Base-by-base conservation (phyloP, 208 protist species). In the Leptomonas pyrrhocoris region DNA sequence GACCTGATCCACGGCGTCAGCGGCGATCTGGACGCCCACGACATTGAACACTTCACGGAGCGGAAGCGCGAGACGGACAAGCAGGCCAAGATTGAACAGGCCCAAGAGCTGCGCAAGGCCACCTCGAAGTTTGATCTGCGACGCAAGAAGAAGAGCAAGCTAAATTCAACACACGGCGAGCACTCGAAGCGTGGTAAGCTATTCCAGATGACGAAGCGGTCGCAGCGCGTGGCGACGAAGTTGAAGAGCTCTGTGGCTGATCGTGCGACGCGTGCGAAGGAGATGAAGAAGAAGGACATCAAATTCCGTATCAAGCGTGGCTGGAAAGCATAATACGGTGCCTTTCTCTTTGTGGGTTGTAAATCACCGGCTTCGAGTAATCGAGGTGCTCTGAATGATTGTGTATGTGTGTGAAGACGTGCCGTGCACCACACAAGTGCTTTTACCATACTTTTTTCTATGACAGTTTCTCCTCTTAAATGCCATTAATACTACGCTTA, bases 211-310 rank as follows among this genome's bases (percentile, higher is more conserved):
- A 94, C 93, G 43, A 95, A 95, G 79, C 84, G 93, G 1, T 95
- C 89, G 31, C 82, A 80, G 31, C 88, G 93, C 38, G 93, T 97
- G 30, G 88, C 86, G 18, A 85, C 84, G 12, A 95, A 94, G 78
- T 79, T 95, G 51, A 90, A 88, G 81, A 89, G 80, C 67, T 95
- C 90, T 56, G 87, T 93, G 13, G 69, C 67, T 0, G 89, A 95
- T 54, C 80, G 90, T 28, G 80, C 86, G 15, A 85, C 70, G 18
- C 74, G 84, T 18, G 84, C 77, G 25, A 97, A 97, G 78, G 84
- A 94, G 45, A 97, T 94, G 77, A 93, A 94, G 76, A 95, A 95
- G 86, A 97, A 95, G 80, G 85, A 95, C 63, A 86, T 97, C 74
- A 97, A 97, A 69, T 97, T 97, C 82, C 90, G 93, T 76, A 97